phyloP scores from a whole-genome alignment of 495 filamentous ascomycete genomes.

The Hypoxylon cercidicola region DNA sequence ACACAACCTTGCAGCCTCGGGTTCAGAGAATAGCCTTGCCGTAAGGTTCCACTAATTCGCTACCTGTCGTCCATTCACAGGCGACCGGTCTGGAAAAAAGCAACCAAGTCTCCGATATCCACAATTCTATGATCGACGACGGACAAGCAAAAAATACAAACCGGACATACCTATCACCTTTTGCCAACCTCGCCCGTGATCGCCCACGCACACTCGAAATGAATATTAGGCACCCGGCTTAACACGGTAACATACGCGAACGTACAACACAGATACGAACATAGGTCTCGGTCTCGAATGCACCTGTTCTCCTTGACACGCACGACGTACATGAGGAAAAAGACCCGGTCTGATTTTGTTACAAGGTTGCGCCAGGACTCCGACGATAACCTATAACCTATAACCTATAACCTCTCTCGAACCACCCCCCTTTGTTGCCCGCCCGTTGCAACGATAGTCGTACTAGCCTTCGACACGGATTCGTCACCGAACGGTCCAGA shows the following conservation, averaged over 20 bases:
- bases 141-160: constrained; percentile 11
- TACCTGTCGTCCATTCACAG: constrained; percentile 7
- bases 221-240: not conserved
- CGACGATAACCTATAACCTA: constrained; percentile 36
- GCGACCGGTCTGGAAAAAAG: constrained; percentile 16
- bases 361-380: constrained; percentile 21
- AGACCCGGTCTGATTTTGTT: constrained; percentile 33
- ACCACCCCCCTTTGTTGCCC: constrained; percentile 22
- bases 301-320: constrained; percentile 1
- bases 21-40: constrained; percentile 33
- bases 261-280: no score
- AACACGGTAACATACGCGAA: no score
- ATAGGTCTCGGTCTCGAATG: no score
- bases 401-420: constrained; percentile 30
- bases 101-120: constrained; percentile 17
- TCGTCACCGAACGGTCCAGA: constrained; percentile 43
- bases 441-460: constrained; percentile 36
- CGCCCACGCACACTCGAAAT: not conserved
- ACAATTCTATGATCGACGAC: constrained; percentile 25
- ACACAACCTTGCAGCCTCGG: constrained; percentile 21
- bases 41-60: constrained; percentile 30
- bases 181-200: not conserved
- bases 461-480: constrained; percentile 36
- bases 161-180: not conserved
- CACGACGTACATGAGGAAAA: not conserved